These are phyloP conservation scores for Phyllosticta paracitricarpa DNA, from an alignment of 2,329 filamentous ascomycete species.

Conservation along the genomic window DNA sequence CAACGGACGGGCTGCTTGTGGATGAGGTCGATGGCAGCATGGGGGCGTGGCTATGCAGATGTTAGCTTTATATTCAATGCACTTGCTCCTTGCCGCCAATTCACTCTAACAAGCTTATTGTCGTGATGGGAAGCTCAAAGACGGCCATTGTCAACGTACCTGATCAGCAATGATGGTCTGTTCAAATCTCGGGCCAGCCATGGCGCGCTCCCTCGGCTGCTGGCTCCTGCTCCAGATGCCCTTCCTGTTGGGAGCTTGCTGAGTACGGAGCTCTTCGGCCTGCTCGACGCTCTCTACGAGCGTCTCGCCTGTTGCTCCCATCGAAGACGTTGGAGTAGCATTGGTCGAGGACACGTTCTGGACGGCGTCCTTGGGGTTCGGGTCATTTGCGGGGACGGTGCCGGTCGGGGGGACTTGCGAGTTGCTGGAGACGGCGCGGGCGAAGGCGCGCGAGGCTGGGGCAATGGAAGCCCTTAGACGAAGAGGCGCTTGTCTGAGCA, in stretches of 20 bases:
- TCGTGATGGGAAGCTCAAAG: not conserved
- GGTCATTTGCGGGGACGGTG: slow-evolving; percentile 58
- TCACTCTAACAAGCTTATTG: not conserved
- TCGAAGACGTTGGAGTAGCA: slow-evolving; percentile 43
- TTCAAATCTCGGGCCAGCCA: slow-evolving; percentile 92
- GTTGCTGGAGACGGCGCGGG: slow-evolving; percentile 2
- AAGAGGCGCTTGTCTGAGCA: slow-evolving; percentile 19
- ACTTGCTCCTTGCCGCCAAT: not conserved
- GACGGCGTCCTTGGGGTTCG: slow-evolving; percentile 38
- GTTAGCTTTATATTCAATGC: not conserved
- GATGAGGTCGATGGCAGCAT: slow-evolving; percentile 87
- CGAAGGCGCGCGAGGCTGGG: slow-evolving; percentile 12
- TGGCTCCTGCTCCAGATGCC: slow-evolving; percentile 79
- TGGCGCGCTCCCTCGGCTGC: slow-evolving; percentile 67
- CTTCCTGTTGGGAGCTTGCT: slow-evolving; percentile 79
- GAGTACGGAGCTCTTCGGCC: slow-evolving; percentile 46
- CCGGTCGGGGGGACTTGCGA: slow-evolving; percentile 38
- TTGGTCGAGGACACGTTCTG: slow-evolving; percentile 52
- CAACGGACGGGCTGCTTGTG: slow-evolving; percentile 92
- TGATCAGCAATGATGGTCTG: slow-evolving; percentile 90
- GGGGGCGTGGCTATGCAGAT: slow-evolving; percentile 63
- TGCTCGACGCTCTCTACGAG: slow-evolving; percentile 47
- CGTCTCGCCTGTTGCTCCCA: slow-evolving; percentile 39
- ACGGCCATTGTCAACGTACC: slow-evolving; percentile 43
- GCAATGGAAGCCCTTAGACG: slow-evolving; percentile 18